These are phyloP conservation scores for Candida pseudofarinosa DNA, from an alignment of 805 yeast genomes.

Conservation along the genomic window DNA sequence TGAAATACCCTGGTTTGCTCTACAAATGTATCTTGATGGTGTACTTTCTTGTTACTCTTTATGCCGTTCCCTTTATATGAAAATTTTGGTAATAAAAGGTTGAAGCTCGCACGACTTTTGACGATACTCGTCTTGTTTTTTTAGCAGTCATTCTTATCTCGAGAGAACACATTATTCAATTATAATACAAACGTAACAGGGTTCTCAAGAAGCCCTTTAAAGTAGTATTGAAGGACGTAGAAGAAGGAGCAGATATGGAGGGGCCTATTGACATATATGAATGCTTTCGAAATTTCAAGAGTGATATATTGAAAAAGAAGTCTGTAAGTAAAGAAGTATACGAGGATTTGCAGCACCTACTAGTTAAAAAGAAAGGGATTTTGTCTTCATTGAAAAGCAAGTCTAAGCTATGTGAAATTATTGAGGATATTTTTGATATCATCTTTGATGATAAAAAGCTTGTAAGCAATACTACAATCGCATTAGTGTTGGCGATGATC, in stretches of 20 bases:
- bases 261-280: no score
- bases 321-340: not conserved
- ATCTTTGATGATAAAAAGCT: not conserved
- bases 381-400: not conserved
- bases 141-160: not conserved
- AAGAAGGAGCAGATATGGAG: not conserved
- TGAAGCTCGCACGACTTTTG: constrained; percentile 3
- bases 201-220: not conserved
- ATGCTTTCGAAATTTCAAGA: not conserved
- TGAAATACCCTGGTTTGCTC: no score
- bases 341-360: not conserved
- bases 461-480: not conserved
- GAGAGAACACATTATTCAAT: no score
- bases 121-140: constrained; percentile 1
- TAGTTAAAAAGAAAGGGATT: not conserved
- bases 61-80: not conserved
- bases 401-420: not conserved
- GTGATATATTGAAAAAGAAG: not conserved
- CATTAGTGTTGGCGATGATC: not conserved
- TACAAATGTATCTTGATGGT: no score
- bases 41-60: no score
- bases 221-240: not conserved
- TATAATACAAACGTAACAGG: no score
- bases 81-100: constrained; percentile 4
- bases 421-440: not conserved